Percentiles rank a stretch among this genome's conserved stretches.
Evolutionary conservation across 2,329 filamentous ascomycete genomes (phyloP).

Genomic region (Fusarium acutatum): DNA sequence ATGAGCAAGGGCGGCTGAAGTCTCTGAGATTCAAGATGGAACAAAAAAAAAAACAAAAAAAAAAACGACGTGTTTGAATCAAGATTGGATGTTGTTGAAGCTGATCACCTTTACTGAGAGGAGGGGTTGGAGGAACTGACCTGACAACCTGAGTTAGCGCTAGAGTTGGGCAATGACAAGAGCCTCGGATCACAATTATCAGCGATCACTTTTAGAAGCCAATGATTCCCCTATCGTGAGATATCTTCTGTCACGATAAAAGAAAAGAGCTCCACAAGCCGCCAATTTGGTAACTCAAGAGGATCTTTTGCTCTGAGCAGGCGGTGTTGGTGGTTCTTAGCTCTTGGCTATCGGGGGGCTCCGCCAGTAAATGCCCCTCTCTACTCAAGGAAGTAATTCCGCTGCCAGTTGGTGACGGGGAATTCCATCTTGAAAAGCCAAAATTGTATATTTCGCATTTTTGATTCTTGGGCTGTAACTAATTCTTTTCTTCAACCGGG

Average conservation of each 20-base stretch:
- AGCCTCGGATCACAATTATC: conserved; percentile 13
- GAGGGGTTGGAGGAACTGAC: conserved; percentile 9
- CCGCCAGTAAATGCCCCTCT: conserved; percentile 23
- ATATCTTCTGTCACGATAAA: conserved; percentile 12
- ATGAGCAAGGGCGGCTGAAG: background rate
- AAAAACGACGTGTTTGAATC: background rate
- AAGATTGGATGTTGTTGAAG: conserved; percentile 1
- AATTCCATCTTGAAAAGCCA: background rate
- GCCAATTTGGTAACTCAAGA: background rate
- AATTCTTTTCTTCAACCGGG: background rate
- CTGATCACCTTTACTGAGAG: conserved; percentile 15
- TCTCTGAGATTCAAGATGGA: background rate
- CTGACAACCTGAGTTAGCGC: conserved; percentile 9
- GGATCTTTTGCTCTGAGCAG: conserved; percentile 9
- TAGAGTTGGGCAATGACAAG: background rate
- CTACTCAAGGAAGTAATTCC: conserved; percentile 16
- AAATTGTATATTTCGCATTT: background rate
- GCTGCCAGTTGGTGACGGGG: background rate
- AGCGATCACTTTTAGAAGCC: background rate
- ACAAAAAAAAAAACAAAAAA: background rate
- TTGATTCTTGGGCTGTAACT: background rate
- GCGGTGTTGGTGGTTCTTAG: conserved; percentile 7
- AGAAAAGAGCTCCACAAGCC: conserved; percentile 14
- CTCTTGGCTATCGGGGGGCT: conserved; percentile 33
- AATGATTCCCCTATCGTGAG: conserved; percentile 1